These are phyloP conservation scores for Trichoderma reesei DNA, from an alignment of 495 filamentous ascomycete genomes.

Conservation along the genomic window DNA sequence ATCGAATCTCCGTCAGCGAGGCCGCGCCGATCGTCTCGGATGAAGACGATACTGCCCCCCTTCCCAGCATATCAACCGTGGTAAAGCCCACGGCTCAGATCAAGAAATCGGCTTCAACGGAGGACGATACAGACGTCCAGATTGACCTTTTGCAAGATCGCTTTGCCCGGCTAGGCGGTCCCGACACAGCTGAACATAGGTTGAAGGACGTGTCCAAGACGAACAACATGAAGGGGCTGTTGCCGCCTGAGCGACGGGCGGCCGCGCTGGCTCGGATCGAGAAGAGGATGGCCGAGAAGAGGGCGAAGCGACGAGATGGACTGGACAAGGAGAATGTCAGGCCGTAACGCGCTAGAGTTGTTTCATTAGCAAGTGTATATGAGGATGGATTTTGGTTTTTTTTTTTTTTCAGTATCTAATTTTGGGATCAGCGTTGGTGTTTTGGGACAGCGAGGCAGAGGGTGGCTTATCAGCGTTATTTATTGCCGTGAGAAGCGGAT, in stretches of 20 bases:
- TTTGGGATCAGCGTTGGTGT: constrained; percentile 12
- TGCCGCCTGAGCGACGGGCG: constrained; percentile 50
- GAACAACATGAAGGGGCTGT: constrained; percentile 31
- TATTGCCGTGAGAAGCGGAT: background rate
- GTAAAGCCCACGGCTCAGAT: background rate
- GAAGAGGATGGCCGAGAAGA: constrained; percentile 36
- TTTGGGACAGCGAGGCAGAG: background rate
- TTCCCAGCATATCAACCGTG: background rate
- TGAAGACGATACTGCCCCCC: background rate
- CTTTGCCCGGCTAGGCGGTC: constrained; percentile 27
- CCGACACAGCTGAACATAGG: constrained; percentile 15
- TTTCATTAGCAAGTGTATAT: background rate
- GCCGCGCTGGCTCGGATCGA: constrained; percentile 57
- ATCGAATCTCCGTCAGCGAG: background rate
- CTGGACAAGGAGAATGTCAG: constrained; percentile 38
- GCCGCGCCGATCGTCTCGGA: background rate
- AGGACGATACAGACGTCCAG: constrained; percentile 12
- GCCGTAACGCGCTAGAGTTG: constrained; percentile 14
- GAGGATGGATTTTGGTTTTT: background rate
- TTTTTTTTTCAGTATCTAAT: background rate
- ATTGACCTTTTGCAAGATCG: constrained; percentile 30
- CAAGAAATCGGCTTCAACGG: background rate
- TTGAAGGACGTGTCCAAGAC: constrained; percentile 20
- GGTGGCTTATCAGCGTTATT: background rate
- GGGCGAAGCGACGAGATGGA: constrained; percentile 15